Base-by-base conservation (phyloP, 2,329 filamentous ascomycete genomes). In the Aotearoamyces nothofagi region DNA sequence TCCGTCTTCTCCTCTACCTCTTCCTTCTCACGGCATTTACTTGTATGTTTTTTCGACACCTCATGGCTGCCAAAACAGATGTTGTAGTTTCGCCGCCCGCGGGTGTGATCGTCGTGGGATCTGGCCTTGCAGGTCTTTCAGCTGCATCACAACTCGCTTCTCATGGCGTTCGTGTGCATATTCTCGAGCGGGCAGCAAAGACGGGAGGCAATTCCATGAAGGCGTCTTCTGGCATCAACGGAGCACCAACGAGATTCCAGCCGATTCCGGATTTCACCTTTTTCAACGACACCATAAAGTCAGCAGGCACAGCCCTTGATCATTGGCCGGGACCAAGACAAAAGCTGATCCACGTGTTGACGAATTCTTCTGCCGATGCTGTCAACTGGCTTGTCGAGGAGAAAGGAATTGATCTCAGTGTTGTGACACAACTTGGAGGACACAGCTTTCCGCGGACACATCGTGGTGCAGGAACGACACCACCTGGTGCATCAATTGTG, bases 171-270 rank as follows among this genome's bases (percentile, higher is more conserved):
- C 48, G 57, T 0, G 71, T 78, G 1, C 55, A 57, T 17, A 55
- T 78, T 27, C 56, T 78, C 9, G 72, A 78, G 33, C 64, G 69
- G 12, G 59, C 61, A 0, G 43, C 60, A 3, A 72, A 70, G 41
- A 66, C 70, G 0, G 71, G 71, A 19, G 69, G 70, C 2, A 76
- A 77, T 41, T 69, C 61, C 41, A 73, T 77, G 49, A 77, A 77
- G 49, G 71, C 71, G 0, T 76, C 70, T 0, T 75, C 69, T 0
- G 71, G 70, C 0, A 77, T 77, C 47, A 76, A 74, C 38, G 71
- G 68, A 5, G 68, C 68, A 0, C 59, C 60, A 0, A 76, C 71
- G 0, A 55, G 54, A 3, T 74, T 66, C 36, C 72, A 78, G 43
- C 46, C 48, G 8, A 49, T 3, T 30, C 42, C 22, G 42, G 51